These are phyloP conservation scores for Hymenoscyphus albidus DNA, from an alignment of 2,329 filamentous ascomycete species.

Conservation along the genomic window DNA sequence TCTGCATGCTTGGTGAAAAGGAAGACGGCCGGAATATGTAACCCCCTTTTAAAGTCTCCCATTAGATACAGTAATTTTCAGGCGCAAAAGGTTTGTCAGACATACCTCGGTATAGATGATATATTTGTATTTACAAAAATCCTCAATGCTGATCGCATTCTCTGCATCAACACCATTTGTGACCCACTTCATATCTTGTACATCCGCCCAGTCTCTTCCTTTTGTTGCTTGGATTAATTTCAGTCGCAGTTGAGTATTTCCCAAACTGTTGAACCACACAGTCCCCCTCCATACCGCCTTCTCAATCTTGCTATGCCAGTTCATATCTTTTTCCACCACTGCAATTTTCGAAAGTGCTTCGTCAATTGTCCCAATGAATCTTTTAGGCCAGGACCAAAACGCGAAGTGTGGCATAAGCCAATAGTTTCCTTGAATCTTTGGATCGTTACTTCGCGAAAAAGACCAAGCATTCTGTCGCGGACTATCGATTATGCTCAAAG, in stretches of 20 bases:
- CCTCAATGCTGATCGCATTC: conserved; percentile 47
- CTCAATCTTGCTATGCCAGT: conserved; percentile 38
- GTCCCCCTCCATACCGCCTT: conserved; percentile 51
- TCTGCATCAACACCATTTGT: conserved; percentile 35
- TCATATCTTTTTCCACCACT: conserved; percentile 35
- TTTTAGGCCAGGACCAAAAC: conserved; percentile 52
- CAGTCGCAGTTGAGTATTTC: conserved; percentile 28
- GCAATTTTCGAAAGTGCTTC: conserved; percentile 40
- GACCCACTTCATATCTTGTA: conserved; percentile 38
- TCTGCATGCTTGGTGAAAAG: conserved; percentile 48
- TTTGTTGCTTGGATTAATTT: conserved; percentile 26
- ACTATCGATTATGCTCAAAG: conserved; percentile 50
- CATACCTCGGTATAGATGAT: conserved; percentile 47
- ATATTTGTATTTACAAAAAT: conserved; percentile 50
- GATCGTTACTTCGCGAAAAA: conserved; percentile 45
- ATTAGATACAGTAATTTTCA: not conserved
- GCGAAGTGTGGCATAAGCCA: conserved; percentile 55
- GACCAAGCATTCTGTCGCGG: conserved; percentile 43
- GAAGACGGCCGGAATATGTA: conserved; percentile 50
- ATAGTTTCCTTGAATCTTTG: conserved; percentile 35
- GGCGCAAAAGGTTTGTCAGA: not conserved
- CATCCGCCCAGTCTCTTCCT: conserved; percentile 45
- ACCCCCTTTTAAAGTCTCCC: conserved; percentile 36
- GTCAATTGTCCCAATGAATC: conserved; percentile 45
- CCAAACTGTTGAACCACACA: conserved; percentile 41